Evolutionary conservation across 768 basidiomycete genomes (phyloP).

Genomic region (Lentinula guzmanii): DNA sequence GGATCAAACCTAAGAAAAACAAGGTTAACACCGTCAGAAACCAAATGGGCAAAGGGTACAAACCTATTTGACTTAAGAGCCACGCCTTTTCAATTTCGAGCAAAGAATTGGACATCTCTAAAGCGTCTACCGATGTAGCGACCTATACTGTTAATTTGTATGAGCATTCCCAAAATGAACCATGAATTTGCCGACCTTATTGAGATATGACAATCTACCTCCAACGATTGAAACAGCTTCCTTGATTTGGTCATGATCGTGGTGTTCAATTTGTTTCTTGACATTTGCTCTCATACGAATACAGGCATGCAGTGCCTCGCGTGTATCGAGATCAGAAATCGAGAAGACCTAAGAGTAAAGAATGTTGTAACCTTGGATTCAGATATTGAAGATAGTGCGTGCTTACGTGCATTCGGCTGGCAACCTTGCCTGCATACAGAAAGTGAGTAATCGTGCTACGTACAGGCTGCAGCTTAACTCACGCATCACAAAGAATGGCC

Average conservation of each 20-base stretch:
- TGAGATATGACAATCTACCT: slow-evolving; percentile 75
- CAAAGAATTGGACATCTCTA: slow-evolving; percentile 57
- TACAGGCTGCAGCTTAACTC: slow-evolving; percentile 18
- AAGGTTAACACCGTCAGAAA: neutral
- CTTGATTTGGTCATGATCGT: slow-evolving; percentile 26
- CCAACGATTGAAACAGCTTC: slow-evolving; percentile 62
- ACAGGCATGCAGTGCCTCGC: slow-evolving; percentile 56
- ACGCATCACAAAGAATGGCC: slow-evolving; percentile 70
- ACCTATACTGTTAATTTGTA: slow-evolving; percentile 24
- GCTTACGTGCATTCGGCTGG: slow-evolving; percentile 67
- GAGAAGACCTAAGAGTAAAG: slow-evolving; percentile 47
- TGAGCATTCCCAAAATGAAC: neutral
- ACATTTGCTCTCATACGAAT: slow-evolving; percentile 41
- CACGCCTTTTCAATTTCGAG: slow-evolving; percentile 73
- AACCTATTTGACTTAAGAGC: slow-evolving; percentile 72
- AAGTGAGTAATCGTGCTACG: neutral
- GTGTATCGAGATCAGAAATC: slow-evolving; percentile 58
- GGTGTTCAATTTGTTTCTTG: slow-evolving; percentile 19
- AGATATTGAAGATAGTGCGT: neutral
- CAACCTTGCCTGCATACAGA: slow-evolving; percentile 49
- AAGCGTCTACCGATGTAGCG: slow-evolving; percentile 55
- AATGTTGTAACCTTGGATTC: neutral
- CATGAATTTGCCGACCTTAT: slow-evolving; percentile 31
- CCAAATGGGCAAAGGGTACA: slow-evolving; percentile 7
- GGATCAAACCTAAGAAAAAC: slow-evolving; percentile 46